Evolutionary conservation across 257 asterid species (phyloP).

Genomic region (Linderniella brevidens): DNA sequence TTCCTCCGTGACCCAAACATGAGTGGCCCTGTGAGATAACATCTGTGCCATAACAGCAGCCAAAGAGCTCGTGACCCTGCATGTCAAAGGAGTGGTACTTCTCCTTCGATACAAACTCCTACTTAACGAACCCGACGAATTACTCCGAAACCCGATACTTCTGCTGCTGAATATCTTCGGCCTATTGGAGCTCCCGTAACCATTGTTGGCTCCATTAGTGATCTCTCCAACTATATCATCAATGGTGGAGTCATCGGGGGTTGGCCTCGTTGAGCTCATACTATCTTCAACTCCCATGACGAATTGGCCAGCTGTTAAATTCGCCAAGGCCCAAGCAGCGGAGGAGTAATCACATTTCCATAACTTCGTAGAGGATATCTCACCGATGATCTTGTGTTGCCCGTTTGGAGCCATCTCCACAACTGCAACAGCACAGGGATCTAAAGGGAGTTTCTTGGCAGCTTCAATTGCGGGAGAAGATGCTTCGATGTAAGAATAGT

Average conservation of each 20-base stretch:
- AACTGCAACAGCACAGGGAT: conserved; percentile 80
- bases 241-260: background rate
- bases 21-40: conserved; percentile 87
- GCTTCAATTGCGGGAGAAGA: conserved; percentile 60
- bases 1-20: conserved; percentile 84
- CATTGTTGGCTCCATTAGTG: conserved; percentile 13
- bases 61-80: conserved; percentile 61
- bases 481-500: conserved; percentile 47
- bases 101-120: conserved; percentile 91
- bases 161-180: conserved; percentile 56
- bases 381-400: conserved; percentile 55
- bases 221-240: conserved; percentile 15
- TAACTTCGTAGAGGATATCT: conserved; percentile 67
- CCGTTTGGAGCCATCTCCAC: conserved; percentile 53
- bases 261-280: conserved; percentile 12
- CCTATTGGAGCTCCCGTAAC: conserved; percentile 12
- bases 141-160: conserved; percentile 59
- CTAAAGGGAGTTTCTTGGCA: conserved; percentile 34
- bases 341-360: conserved; percentile 85
- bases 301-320: conserved; percentile 74
- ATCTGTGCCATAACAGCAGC: conserved; percentile 99
- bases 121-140: conserved; percentile 24
- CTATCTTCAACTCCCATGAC: conserved; percentile 85
- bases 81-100: conserved; percentile 74
- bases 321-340: conserved; percentile 90